These are phyloP conservation scores for Taphrina deformans DNA, from an alignment of 1,139 yeast species.

Conservation along the genomic window DNA sequence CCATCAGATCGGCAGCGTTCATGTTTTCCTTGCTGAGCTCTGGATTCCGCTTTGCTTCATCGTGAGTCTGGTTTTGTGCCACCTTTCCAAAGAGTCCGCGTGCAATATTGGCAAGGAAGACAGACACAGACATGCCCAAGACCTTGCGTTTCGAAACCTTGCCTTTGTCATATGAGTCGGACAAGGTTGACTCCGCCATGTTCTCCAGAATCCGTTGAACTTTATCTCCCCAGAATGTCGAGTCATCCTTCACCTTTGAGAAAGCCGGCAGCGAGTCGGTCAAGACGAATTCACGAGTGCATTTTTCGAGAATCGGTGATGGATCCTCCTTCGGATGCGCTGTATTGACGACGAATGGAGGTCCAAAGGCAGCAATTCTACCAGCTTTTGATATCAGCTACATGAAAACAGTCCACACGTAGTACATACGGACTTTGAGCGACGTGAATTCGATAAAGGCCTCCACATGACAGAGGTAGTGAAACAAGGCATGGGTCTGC, in stretches of 20 bases:
- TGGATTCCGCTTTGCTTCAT: neutral
- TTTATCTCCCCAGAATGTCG: constrained; percentile 33
- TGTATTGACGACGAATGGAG: constrained; percentile 15
- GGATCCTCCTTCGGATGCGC: constrained; percentile 7
- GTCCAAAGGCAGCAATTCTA: constrained; percentile 27
- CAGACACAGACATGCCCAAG: constrained; percentile 33
- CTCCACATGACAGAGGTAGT: constrained; percentile 27
- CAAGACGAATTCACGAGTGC: constrained; percentile 24
- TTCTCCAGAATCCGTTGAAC: constrained; percentile 33
- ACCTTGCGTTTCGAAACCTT: constrained; percentile 34
- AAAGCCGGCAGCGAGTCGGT: constrained; percentile 35
- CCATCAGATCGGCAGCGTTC: constrained; percentile 3
- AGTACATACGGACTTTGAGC: constrained; percentile 24
- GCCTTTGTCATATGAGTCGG: constrained; percentile 36
- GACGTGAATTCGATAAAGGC: constrained; percentile 27
- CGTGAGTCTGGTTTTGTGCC: constrained; percentile 7
- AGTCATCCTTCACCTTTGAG: constrained; percentile 20
- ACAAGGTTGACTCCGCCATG: constrained; percentile 31
- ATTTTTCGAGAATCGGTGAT: constrained; percentile 30
- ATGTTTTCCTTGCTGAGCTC: neutral
- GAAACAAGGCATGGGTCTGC: constrained; percentile 19
- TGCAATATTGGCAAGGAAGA: constrained; percentile 27
- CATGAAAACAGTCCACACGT: neutral
- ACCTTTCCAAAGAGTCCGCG: constrained; percentile 34
- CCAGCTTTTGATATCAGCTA: constrained; percentile 4